Evolutionary conservation across 352 stramenopile species (phyloP), one percentile per base, ranked within the genome.

Genomic region (Phytophthora meadii): DNA sequence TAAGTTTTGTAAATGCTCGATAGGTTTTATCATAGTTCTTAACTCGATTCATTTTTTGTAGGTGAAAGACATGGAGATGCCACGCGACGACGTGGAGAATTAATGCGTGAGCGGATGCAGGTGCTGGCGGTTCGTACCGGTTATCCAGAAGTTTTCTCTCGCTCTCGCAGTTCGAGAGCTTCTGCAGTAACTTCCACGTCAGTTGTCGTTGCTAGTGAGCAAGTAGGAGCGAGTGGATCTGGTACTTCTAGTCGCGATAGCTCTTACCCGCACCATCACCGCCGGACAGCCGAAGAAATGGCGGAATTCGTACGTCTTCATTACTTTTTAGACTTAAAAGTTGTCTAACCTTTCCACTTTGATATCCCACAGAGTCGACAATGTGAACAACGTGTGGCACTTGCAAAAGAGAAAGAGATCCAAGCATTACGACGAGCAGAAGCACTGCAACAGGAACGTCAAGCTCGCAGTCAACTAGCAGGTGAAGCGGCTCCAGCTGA

Each of bases 11-110:
- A 10, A 34, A 34, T 34, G 9, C 30, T 34, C 30, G 11, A 11
- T 8, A 34, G 10, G 30, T 36, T 36, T 36, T 36, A 14, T 14
- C 3, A 4, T 34, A 11, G 6, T 34, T 11, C 30, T 34, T 36
- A 36, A 36, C 11, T 22, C 9, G 22, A n/a, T 19, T 14, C 22
- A 10, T 42, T 41, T 0, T 34, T 48, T 47, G 1, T 30, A 92
- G 84, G 81, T 39, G 75, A 79, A 65, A 76, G 74, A 14, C 78
- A 93, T 62, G 81, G 78, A 62, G 67, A 82, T 22, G 75, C 79
- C n/a, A 81, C 75, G 52, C 69, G 69, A 9, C 66, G 79, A 61
- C 77, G 81, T 1, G 75, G 86, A 1, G 70, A 84, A 48, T 52
- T 88, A 32, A 68, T 85, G 27, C 69, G 54, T 17, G 76, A 89